Conservation (phyloP, 2,329 filamentous ascomycete species). For the Aspergillus viridinutans region DNA sequence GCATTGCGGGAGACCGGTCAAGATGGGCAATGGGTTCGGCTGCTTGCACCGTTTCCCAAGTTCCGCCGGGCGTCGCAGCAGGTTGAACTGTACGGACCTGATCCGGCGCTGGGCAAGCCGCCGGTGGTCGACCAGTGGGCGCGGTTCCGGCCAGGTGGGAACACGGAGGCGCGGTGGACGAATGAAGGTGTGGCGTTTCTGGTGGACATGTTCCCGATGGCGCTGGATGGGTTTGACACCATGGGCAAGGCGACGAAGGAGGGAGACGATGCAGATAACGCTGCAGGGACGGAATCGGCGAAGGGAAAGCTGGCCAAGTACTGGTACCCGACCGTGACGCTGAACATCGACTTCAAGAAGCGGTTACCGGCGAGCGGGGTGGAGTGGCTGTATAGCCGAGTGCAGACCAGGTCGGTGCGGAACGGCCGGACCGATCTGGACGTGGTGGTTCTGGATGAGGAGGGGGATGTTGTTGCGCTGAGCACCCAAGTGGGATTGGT, state of each 20-base stretch:
- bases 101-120: constrained; percentile 18
- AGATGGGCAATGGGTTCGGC: constrained; percentile 25
- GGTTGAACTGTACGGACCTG: constrained; percentile 45
- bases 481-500: constrained; percentile 66
- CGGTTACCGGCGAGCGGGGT: constrained; percentile 62
- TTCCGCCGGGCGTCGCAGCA: constrained; percentile 49
- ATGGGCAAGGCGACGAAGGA: constrained; percentile 28
- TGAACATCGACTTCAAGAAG: constrained; percentile 77
- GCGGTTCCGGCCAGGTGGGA: constrained; percentile 52
- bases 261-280: constrained; percentile 1
- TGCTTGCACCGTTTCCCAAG: constrained; percentile 25
- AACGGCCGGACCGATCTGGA: constrained; percentile 74
- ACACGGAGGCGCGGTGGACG: constrained; percentile 52
- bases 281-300: constrained; percentile 16
- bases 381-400: constrained; percentile 67
- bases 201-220: constrained; percentile 64
- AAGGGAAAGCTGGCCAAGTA: constrained; percentile 40
- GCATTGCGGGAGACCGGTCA: constrained; percentile 17
- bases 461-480: constrained; percentile 62
- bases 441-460: constrained; percentile 61
- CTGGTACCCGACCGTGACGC: constrained; percentile 72
- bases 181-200: constrained; percentile 62
- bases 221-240: constrained; percentile 51
- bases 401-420: constrained; percentile 61
- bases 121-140: constrained; percentile 62